Conservation (phyloP, 768 basidiomycete genomes). For the Phanerochaete sordida region DNA sequence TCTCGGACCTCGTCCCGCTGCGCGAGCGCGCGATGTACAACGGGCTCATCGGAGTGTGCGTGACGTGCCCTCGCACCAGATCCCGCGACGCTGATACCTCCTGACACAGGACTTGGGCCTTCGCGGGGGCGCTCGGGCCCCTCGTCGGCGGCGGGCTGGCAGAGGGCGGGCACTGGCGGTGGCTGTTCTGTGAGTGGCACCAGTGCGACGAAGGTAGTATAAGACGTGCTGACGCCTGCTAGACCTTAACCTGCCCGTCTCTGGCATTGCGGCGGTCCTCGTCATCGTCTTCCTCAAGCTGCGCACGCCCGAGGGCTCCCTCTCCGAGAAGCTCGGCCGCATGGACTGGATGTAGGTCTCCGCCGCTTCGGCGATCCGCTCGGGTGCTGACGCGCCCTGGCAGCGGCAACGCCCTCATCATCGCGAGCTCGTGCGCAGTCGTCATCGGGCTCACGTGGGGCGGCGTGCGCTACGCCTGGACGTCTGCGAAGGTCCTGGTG, state of each 20-base stretch:
- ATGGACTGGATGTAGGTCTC: conserved; percentile 35
- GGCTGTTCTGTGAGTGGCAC: conserved; percentile 25
- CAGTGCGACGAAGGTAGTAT: too few species aligned
- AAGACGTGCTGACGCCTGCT: background rate
- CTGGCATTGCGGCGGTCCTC: conserved; percentile 16
- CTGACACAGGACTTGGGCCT: background rate
- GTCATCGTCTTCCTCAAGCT: conserved; percentile 16
- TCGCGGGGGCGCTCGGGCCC: background rate
- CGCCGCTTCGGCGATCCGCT: too few species aligned
- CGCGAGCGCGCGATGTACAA: conserved; percentile 23
- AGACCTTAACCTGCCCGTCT: conserved; percentile 35
- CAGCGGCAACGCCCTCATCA: conserved; percentile 33
- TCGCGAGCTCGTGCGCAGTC: conserved; percentile 25
- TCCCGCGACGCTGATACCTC: background rate
- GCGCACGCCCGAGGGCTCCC: conserved; percentile 24
- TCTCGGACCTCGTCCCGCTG: conserved; percentile 12
- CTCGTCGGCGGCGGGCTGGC: conserved; percentile 18
- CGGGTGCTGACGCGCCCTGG: background rate
- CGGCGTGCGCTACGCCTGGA: conserved; percentile 37
- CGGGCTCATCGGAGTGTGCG: conserved; percentile 29
- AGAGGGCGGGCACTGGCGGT: conserved; percentile 25
- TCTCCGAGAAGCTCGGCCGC: conserved; percentile 25
- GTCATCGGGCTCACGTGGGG: conserved; percentile 40
- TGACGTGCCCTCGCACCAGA: background rate
- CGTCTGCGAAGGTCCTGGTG: conserved; percentile 32